A percentile compares a stretch with the other conserved stretches of the same genome.
These are phyloP conservation scores for Baudoinia panamericana DNA, from an alignment of 495 filamentous ascomycete genomes.

Conservation along the genomic window DNA sequence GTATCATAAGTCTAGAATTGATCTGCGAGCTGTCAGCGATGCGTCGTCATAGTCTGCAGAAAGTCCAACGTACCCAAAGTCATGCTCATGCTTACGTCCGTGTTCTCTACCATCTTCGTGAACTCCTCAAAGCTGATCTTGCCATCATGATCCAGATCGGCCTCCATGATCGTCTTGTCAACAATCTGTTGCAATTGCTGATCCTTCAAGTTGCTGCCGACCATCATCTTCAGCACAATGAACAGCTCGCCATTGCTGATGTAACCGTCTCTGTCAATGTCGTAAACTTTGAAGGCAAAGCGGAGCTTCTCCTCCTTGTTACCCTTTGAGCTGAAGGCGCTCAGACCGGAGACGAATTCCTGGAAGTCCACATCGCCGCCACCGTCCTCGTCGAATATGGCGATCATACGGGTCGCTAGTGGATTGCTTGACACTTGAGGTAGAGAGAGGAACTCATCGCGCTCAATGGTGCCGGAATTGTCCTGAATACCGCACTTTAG, in stretches of 20 bases:
- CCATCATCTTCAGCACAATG: conserved; percentile 99
- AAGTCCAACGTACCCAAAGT: conserved; percentile 64
- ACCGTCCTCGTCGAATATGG: conserved; percentile 98
- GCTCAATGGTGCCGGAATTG: conserved; percentile 94
- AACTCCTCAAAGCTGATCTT: conserved; percentile 99
- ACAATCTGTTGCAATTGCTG: conserved; percentile 96
- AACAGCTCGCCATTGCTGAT: conserved; percentile 99
- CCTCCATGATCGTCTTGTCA: conserved; percentile 99
- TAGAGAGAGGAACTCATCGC: conserved; percentile 93
- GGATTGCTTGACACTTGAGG: conserved; percentile 98
- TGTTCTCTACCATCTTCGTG: conserved; percentile 95
- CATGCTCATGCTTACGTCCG: conserved; percentile 96
- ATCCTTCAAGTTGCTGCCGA: conserved; percentile 98
- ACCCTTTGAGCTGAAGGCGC: conserved; percentile 91
- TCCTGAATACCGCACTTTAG: conserved; percentile 44
- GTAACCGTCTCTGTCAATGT: conserved; percentile 96
- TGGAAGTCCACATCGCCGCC: conserved; percentile 98
- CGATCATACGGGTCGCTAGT: conserved; percentile 93
- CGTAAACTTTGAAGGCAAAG: conserved; percentile 99
- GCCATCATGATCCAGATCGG: conserved; percentile 86
- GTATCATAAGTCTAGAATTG: conserved; percentile 16
- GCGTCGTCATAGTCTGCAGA: not conserved
- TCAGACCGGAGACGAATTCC: conserved; percentile 92
- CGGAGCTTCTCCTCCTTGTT: conserved; percentile 98
- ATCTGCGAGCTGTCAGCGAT: conserved; percentile 8